Conservation (phyloP, 1,139 yeast species). For the Taphrina confusa region DNA sequence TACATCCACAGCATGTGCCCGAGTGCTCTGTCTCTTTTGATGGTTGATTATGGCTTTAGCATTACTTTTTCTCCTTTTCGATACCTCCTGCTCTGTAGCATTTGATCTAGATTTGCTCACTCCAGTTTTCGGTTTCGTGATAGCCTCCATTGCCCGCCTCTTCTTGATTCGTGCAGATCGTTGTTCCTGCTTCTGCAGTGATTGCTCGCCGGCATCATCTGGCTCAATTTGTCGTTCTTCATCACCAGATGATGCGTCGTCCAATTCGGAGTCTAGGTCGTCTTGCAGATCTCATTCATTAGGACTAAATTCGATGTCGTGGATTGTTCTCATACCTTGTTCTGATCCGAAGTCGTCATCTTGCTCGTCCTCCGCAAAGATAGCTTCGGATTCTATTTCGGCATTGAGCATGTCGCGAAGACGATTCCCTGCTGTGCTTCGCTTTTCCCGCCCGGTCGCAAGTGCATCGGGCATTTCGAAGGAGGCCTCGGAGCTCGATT, state of each 20-base stretch:
- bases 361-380: conserved; percentile 82
- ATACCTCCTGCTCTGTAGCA: too few relatives aligned
- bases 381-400: conserved; percentile 58
- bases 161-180: conserved; percentile 30
- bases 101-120: too few relatives aligned
- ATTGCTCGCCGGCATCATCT: conserved; percentile 43
- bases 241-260: conserved; percentile 40
- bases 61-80: too few relatives aligned
- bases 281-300: conserved; percentile 47
- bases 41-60: conserved; percentile 53
- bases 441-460: conserved; percentile 50
- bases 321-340: conserved; percentile 15
- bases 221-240: conserved; percentile 40
- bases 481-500: not conserved
- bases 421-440: conserved; percentile 90
- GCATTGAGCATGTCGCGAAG: conserved; percentile 70
- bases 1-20: conserved; percentile 76
- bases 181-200: conserved; percentile 46
- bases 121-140: conserved; percentile 32
- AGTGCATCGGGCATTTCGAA: conserved; percentile 40
- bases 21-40: conserved; percentile 77
- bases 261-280: conserved; percentile 39
- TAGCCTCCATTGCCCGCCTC: conserved; percentile 29
- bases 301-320: not conserved
- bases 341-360: conserved; percentile 65